phyloP scores from a whole-genome alignment of 2,329 filamentous ascomycete species.

The Harringtonia lauricola region DNA sequence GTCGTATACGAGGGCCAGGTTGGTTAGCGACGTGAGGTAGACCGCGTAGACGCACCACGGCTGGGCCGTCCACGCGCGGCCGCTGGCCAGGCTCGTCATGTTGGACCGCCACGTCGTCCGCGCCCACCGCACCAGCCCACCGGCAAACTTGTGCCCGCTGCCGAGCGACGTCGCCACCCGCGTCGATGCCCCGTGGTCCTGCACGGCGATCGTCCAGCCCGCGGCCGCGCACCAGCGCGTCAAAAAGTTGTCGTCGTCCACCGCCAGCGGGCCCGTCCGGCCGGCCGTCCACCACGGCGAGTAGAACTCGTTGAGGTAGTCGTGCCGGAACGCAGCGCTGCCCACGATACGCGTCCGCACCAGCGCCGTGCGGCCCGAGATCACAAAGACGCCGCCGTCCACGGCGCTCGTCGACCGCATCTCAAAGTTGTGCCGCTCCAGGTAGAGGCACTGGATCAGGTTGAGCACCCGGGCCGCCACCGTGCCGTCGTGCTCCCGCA shows the following conservation, averaged over 20 bases:
- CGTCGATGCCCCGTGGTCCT: conserved; percentile 32
- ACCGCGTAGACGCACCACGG: conserved; percentile 46
- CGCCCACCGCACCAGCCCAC: conserved; percentile 45
- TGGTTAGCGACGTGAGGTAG: conserved; percentile 40
- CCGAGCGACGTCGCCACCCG: conserved; percentile 43
- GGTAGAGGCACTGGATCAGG: conserved; percentile 46
- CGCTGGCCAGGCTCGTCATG: conserved; percentile 30
- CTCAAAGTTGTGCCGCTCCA: conserved; percentile 53
- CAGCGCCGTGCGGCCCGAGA: conserved; percentile 42
- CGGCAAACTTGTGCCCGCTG: conserved; percentile 29
- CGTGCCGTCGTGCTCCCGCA: conserved; percentile 20
- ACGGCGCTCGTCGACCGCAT: conserved; percentile 42
- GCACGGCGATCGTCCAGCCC: conserved; percentile 43
- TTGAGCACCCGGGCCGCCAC: conserved; percentile 31
- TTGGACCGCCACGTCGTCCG: conserved; percentile 49
- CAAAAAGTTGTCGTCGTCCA: conserved; percentile 52
- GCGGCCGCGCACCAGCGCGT: conserved; percentile 40
- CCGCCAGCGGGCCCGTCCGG: conserved; percentile 30
- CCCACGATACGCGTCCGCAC: conserved; percentile 39
- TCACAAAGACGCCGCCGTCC: conserved; percentile 47
- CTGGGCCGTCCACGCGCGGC: conserved; percentile 28
- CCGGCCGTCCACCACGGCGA: conserved; percentile 37
- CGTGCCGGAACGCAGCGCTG: conserved; percentile 26
- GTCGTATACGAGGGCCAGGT: conserved; percentile 46
- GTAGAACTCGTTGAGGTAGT: conserved; percentile 39